Evolutionary conservation across 23 red algal genomes (phyloP).

Genomic region (Gracilaria domingensis): DNA sequence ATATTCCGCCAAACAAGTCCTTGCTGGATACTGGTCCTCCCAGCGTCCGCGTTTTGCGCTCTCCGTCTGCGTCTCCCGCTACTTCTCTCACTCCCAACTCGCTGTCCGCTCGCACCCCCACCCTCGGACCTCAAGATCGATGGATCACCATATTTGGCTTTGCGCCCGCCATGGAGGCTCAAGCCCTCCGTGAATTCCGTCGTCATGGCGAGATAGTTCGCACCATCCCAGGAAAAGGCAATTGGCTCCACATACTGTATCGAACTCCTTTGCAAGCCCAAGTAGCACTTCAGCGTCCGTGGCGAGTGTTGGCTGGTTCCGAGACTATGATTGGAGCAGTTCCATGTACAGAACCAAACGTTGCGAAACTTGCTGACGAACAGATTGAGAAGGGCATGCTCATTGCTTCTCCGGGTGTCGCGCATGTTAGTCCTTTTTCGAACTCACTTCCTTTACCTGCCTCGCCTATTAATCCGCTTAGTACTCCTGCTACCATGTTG

Average conservation of each 20-base stretch:
- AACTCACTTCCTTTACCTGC: constrained; percentile 15
- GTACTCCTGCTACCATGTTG: constrained; percentile 20
- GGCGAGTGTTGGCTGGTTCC: constrained; percentile 66
- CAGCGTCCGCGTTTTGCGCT: constrained; percentile 46
- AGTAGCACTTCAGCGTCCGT: constrained; percentile 62
- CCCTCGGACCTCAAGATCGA: constrained; percentile 37
- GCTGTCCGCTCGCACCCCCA: constrained; percentile 25
- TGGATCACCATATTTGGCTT: constrained; percentile 98
- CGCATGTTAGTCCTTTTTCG: constrained; percentile 12
- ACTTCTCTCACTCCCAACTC: constrained; percentile 32
- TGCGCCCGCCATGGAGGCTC: constrained; percentile 61
- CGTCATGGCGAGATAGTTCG: constrained; percentile 82
- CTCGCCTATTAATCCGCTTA: constrained; percentile 22
- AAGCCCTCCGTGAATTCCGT: constrained; percentile 84
- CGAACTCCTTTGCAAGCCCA: constrained; percentile 76
- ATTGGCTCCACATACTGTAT: constrained; percentile 94
- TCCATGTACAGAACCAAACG: constrained; percentile 77
- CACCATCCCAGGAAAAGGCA: constrained; percentile 72
- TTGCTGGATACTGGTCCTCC: constrained; percentile 67
- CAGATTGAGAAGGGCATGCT: constrained; percentile 61
- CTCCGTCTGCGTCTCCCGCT: constrained; percentile 34
- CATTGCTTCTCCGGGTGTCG: constrained; percentile 45
- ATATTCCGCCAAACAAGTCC: constrained; percentile 59
- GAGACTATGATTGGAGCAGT: constrained; percentile 84
- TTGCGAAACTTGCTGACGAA: constrained; percentile 55